Evolutionary conservation across 2,329 filamentous ascomycete genomes (phyloP), one percentile per base, ranked within the genome.

Genomic region (Pseudocercospora fuligena): DNA sequence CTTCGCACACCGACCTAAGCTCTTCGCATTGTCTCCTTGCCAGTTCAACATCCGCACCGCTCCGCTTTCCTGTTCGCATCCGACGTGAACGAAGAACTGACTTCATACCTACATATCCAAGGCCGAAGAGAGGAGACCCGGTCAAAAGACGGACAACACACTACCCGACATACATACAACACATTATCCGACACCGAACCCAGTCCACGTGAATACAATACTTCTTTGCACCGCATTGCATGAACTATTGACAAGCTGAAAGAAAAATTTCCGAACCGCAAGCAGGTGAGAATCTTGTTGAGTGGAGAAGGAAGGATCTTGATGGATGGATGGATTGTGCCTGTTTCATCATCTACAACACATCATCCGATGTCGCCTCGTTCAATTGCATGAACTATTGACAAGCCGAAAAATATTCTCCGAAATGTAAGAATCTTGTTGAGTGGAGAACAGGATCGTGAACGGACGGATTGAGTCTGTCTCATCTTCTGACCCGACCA

Each of bases 71-170:
- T 19, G 40, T 43, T 43, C 23, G 19, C n/a, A n/a, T n/a, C n/a
- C 46, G 23, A 19, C 46, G 11, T 49, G 46, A 11, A 21, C 7
- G 46, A 23, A 23, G 12, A 49, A 21, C 23, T 9, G 25, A 49
- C 19, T 49, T 25, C n/a, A 49, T 2, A 6, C n/a, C 5, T 7
- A 23, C 46, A 49, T 49, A 49, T 51, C 19, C 47, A 51, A 51
- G 19, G 47, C 47, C 47, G 47, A 25, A 51, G 21, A 23, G 19
- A 12, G 46, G 23, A 51, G 47, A 43, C 47, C 47, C 47, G 47
- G 46, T 49, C n/a, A 19, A 40, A n/a, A n/a, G n/a, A n/a, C n/a
- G n/a, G n/a, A 49, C 46, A 51, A 51, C 47, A 25, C 47, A 51
- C 14, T 14, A 23, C 25, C 46, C 46, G 43, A 31, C 3, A 31